phyloP scores from a whole-genome alignment of 2,329 filamentous ascomycete genomes.

The Neocucurbitaria cava region DNA sequence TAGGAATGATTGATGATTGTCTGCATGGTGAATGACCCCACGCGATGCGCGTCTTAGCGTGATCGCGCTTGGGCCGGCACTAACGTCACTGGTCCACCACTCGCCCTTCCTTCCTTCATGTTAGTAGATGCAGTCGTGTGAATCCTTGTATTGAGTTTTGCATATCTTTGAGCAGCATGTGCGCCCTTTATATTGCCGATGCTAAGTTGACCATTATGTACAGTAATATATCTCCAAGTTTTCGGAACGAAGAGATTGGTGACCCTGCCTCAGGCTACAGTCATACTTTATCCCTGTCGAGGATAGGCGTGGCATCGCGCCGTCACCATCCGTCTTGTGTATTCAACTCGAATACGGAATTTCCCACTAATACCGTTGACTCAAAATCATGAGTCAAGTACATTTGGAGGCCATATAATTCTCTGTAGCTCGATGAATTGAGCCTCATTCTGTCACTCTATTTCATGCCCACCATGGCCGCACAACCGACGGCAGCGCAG shows the following conservation, averaged over 20 bases:
- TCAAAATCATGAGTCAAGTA: slow-evolving; percentile 5
- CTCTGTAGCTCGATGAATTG: neutral
- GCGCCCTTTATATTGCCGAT: too few species aligned
- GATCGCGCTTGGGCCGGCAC: slow-evolving; percentile 19
- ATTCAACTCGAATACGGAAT: neutral
- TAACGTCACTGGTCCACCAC: slow-evolving; percentile 11
- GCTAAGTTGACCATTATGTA: too few species aligned
- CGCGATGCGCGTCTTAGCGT: slow-evolving; percentile 36
- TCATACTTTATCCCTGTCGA: slow-evolving; percentile 5
- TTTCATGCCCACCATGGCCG: slow-evolving; percentile 20
- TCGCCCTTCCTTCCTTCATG: too few species aligned
- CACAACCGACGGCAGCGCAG: slow-evolving; percentile 20
- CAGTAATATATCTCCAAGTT: too few species aligned
- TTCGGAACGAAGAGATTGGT: neutral
- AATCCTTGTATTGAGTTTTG: neutral
- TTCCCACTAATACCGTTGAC: neutral
- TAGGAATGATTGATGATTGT: slow-evolving; percentile 10
- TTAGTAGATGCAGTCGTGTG: too few species aligned
- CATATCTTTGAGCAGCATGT: neutral
- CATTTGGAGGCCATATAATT: neutral
- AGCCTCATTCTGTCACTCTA: neutral
- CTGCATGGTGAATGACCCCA: slow-evolving; percentile 10
- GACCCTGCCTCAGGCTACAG: slow-evolving; percentile 2
- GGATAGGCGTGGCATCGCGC: slow-evolving; percentile 11
- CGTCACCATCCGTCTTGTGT: too few species aligned